Percentiles rank a stretch among this genome's conserved stretches.
Conservation (phyloP, 345 rosid genomes). For the Cardamine occulta region DNA sequence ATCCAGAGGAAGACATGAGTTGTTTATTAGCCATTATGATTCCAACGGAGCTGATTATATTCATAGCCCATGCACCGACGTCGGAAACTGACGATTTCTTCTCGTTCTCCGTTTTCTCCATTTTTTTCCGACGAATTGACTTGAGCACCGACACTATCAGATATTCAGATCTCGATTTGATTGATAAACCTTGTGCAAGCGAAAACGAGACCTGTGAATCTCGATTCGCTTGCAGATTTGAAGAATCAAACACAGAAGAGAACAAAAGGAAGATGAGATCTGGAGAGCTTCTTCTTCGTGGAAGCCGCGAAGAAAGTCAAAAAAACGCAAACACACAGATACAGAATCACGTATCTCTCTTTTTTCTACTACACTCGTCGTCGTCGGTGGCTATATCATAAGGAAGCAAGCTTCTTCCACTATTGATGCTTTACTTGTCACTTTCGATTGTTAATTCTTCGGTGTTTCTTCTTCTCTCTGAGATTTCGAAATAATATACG, state of each 20-base stretch:
- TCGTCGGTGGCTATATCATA: constrained; percentile 25
- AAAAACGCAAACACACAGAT: not conserved
- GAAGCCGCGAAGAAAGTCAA: constrained; percentile 22
- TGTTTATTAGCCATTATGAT: constrained; percentile 98
- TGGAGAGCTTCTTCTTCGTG: constrained; percentile 26
- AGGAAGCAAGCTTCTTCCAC: constrained; percentile 12
- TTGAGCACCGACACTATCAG: constrained; percentile 30
- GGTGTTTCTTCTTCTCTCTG: not conserved
- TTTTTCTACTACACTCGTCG: constrained; percentile 17
- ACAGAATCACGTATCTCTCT: constrained; percentile 8
- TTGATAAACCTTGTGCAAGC: constrained; percentile 23
- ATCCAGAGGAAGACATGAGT: constrained; percentile 84
- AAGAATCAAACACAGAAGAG: not conserved
- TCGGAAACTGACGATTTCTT: constrained; percentile 78
- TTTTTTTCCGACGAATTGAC: not conserved
- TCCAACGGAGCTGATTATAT: constrained; percentile 87
- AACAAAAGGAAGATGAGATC: constrained; percentile 19
- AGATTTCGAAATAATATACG: constrained; percentile 16
- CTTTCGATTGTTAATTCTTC: not conserved
- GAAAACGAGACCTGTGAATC: constrained; percentile 43
- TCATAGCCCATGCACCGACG: constrained; percentile 96
- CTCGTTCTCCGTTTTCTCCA: constrained; percentile 57
- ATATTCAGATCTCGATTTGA: constrained; percentile 29
- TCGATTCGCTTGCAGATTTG: constrained; percentile 22
- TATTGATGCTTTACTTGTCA: constrained; percentile 25